Base-by-base conservation (phyloP, 2,329 filamentous ascomycete species). In the Alternaria sp. region DNA sequence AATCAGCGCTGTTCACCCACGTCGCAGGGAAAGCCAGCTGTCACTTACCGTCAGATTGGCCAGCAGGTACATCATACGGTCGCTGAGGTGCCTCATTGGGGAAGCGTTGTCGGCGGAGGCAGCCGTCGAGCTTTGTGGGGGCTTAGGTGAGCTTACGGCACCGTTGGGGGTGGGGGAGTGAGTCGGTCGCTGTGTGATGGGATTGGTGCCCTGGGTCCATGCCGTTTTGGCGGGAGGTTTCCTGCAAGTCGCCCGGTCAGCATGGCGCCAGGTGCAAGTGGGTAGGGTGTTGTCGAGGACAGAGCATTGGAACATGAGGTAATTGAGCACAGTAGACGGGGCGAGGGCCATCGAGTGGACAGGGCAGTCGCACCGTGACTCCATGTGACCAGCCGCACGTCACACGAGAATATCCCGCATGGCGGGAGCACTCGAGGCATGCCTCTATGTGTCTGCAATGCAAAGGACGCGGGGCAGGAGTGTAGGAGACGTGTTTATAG, bases 161-260 rank as follows among this genome's bases (percentile, higher is more conserved):
- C 87, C 88, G 81, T 90, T 90, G 67, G 84, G 82, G 62, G 84
- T 82, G 62, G 79, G 75, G 56, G 82, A 76, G 63, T 80, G 81
- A 25, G 84, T 81, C 49, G 84, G 76, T 69, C 86, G 85, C 70
- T 89, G 86, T 19, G 86, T 88, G 75, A 88, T 85, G 47, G 87
- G 86, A 75, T 90, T 90, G 57, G 85, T 84, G 71, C 86, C 86
- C 73, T 85, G 83, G 52, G 84, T 83, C 88, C 88, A 90, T 73
- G 87, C 87, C 78, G 87, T 88, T 68, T 85, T 85, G 51, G 84
- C 69, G 28, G 82, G 77, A 78, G 86, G 80, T 82, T 85, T 82
- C 79, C 85, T 83, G 63, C 44, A 49, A 47, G 61, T 43, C 21
- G 59, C 36, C 52, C 51, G 46, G 70, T 79, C 62, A 79, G 76